Conservation (phyloP, 2,329 filamentous ascomycete genomes). For the Penicillium sp. region DNA sequence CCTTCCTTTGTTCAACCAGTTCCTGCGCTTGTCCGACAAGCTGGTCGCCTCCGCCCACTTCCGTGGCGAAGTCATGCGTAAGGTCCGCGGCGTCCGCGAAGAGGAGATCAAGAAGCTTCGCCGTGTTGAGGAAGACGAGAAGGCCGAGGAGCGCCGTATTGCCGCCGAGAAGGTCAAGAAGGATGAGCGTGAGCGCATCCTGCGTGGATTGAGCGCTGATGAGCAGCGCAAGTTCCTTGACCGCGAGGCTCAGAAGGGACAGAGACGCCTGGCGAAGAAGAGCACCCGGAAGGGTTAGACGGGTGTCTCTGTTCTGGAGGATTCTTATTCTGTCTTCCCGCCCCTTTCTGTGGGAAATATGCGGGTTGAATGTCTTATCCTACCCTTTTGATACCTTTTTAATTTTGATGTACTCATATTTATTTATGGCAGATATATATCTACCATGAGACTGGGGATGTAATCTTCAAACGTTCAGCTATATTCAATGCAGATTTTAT, state of each 20-base stretch:
- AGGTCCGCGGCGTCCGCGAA: conserved; percentile 76
- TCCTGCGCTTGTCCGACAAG: conserved; percentile 78
- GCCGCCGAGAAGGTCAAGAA: conserved; percentile 67
- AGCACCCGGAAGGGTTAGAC: conserved; percentile 52
- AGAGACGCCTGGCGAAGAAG: conserved; percentile 62
- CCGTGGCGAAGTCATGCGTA: conserved; percentile 84
- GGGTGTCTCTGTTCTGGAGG: not conserved
- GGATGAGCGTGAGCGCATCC: conserved; percentile 80
- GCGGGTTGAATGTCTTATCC: conserved; percentile 20
- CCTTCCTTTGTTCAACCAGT: conserved; percentile 74
- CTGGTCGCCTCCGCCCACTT: conserved; percentile 77
- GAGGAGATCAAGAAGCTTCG: conserved; percentile 75
- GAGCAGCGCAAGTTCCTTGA: conserved; percentile 83
- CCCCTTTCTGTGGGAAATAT: conserved; percentile 3
- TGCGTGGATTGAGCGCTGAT: conserved; percentile 73
- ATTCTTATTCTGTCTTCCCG: conserved; percentile 15
- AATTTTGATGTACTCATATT: conserved; percentile 24
- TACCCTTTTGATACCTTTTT: conserved; percentile 22
- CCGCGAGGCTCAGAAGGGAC: conserved; percentile 73
- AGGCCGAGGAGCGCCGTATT: conserved; percentile 59
- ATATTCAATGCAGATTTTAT: not conserved
- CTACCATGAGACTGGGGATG: conserved; percentile 1
- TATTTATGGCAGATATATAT: conserved; percentile 3
- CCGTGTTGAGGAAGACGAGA: conserved; percentile 71
- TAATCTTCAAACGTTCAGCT: not conserved